Conservation (phyloP, 768 basidiomycete species). For the Amanita molliuscula region DNA sequence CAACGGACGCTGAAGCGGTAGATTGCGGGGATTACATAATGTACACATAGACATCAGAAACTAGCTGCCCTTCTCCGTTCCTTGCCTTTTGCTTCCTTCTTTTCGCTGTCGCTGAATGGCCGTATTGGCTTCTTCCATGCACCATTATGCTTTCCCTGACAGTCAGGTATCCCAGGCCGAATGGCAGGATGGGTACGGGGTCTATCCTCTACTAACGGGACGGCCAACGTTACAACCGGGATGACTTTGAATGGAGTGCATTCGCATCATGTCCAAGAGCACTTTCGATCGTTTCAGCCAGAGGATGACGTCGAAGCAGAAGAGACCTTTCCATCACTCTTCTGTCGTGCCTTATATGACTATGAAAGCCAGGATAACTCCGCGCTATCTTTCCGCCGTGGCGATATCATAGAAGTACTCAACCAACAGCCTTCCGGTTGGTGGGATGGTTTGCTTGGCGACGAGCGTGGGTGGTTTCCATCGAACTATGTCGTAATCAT, state of each 20-base stretch:
- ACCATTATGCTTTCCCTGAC: constrained; percentile 16
- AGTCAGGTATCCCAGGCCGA: constrained; percentile 7
- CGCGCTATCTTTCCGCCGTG: constrained; percentile 77
- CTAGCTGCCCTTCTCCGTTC: constrained; percentile 10
- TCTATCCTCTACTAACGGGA: neutral
- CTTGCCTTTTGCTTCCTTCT: constrained; percentile 8
- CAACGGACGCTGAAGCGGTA: constrained; percentile 78
- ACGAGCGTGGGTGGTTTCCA: constrained; percentile 94
- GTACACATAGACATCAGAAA: neutral
- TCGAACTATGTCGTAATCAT: constrained; percentile 86
- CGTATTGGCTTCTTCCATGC: constrained; percentile 21
- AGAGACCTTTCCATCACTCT: constrained; percentile 63
- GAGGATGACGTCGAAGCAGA: constrained; percentile 29
- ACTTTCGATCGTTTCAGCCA: constrained; percentile 13
- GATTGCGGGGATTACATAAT: constrained; percentile 10
- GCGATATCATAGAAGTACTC: constrained; percentile 90
- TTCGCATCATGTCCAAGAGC: neutral
- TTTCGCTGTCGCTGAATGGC: constrained; percentile 16
- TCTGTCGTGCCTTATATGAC: constrained; percentile 89
- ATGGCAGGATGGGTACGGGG: neutral
- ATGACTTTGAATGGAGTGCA: neutral
- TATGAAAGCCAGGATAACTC: constrained; percentile 83
- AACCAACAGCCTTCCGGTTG: constrained; percentile 88
- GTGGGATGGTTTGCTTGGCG: constrained; percentile 94
- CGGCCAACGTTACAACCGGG: neutral